These are phyloP conservation scores for Mortierella antarctica DNA, from an alignment of 192 early-diverging fungal species.

Conservation along the genomic window DNA sequence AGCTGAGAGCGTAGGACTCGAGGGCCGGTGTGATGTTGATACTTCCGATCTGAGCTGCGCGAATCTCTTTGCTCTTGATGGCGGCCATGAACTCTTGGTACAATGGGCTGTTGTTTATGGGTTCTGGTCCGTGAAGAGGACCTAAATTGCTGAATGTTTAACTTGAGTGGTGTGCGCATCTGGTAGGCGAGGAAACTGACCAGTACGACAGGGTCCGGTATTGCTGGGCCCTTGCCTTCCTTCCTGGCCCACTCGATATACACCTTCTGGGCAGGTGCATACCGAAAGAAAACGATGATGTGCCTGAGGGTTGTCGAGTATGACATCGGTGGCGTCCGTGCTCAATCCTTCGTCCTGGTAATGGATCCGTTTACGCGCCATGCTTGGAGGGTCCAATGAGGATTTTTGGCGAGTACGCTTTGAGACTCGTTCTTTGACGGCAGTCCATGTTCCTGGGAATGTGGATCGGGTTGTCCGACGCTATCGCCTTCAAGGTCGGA, in stretches of 20 bases:
- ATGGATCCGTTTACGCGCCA: background rate
- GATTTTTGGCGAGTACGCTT: background rate
- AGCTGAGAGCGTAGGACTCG: background rate
- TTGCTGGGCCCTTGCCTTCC: no score
- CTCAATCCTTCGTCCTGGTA: no score
- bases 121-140: background rate
- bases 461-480: background rate
- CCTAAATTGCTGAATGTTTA: background rate
- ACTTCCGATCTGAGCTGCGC: no score
- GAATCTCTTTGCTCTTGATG: background rate
- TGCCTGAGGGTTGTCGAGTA: background rate
- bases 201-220: no score
- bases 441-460: background rate
- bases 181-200: no score
- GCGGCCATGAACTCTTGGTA: constrained; percentile 6
- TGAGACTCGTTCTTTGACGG: background rate
- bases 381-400: background rate
- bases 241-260: no score
- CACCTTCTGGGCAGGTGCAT: no score
- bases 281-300: background rate
- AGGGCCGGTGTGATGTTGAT: background rate
- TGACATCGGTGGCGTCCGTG: no score
- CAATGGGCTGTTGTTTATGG: background rate
- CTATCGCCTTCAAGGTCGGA: constrained; percentile 2
- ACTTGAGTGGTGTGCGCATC: background rate